Evolutionary conservation across 2,329 filamentous ascomycete genomes (phyloP).

Genomic region (Sporothrix pallida): DNA sequence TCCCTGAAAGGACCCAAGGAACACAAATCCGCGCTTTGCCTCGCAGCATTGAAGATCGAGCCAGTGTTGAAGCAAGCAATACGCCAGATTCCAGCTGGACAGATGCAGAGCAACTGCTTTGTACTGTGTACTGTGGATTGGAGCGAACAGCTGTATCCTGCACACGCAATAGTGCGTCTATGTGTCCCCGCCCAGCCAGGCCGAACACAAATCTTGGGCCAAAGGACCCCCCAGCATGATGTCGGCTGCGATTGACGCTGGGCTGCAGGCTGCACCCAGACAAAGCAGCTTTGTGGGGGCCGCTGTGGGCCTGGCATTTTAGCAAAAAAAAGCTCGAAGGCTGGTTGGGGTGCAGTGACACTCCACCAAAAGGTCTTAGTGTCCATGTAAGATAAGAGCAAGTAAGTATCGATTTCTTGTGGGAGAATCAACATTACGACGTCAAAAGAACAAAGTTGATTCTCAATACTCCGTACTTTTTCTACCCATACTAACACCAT

Average conservation of each 20-base stretch:
- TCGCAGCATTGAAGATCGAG: slow-evolving; percentile 23
- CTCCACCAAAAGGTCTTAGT: slow-evolving; percentile 1
- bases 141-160: background rate
- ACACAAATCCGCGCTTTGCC: background rate
- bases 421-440: background rate
- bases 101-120: background rate
- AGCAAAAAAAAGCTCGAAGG: background rate
- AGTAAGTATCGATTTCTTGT: background rate
- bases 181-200: background rate
- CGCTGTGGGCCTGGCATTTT: background rate
- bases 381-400: background rate
- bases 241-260: slow-evolving; percentile 4
- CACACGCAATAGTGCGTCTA: background rate
- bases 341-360: slow-evolving; percentile 7
- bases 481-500: background rate
- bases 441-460: background rate
- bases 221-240: background rate
- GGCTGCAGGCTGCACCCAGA: background rate
- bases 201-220: slow-evolving; percentile 1
- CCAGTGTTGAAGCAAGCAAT: background rate
- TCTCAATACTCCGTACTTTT: background rate
- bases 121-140: background rate
- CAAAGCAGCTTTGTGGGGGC: background rate
- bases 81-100: background rate
- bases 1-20: background rate